These are phyloP conservation scores for Candida easanensis DNA, from an alignment of 805 yeast species.

Conservation along the genomic window DNA sequence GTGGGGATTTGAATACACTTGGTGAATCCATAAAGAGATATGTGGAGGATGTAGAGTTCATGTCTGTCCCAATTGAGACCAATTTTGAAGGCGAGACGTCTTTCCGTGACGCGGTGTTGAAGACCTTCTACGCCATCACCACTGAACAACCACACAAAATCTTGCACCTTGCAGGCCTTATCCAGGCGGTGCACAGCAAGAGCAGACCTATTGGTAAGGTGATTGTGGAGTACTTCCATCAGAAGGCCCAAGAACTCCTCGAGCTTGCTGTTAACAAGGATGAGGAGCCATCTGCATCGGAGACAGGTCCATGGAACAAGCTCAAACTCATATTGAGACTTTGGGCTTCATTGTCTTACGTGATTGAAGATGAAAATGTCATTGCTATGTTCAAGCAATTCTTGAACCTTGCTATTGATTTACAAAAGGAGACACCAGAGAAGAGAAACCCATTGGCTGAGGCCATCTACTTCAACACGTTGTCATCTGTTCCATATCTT, in stretches of 20 bases:
- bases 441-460: constrained; percentile 61
- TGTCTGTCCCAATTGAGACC: constrained; percentile 62
- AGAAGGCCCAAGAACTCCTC: constrained; percentile 55
- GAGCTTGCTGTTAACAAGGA: constrained; percentile 31
- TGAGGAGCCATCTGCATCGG: constrained; percentile 30
- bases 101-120: constrained; percentile 56
- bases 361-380: constrained; percentile 50
- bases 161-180: constrained; percentile 63
- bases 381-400: constrained; percentile 51
- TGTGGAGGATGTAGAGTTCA: constrained; percentile 61
- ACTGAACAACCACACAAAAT: constrained; percentile 91
- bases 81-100: constrained; percentile 62
- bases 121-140: constrained; percentile 64
- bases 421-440: constrained; percentile 40
- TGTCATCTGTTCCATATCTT: constrained; percentile 64
- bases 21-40: constrained; percentile 53
- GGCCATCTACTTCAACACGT: constrained; percentile 58
- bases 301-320: constrained; percentile 63
- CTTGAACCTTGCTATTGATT: constrained; percentile 50
- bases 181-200: constrained; percentile 62
- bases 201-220: constrained; percentile 65
- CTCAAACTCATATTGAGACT: constrained; percentile 71
- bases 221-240: constrained; percentile 66
- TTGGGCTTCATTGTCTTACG: constrained; percentile 61
- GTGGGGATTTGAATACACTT: constrained; percentile 51